These are phyloP conservation scores for Leptosphaerulina australis DNA, from an alignment of 2,329 filamentous ascomycete species.

Conservation along the genomic window DNA sequence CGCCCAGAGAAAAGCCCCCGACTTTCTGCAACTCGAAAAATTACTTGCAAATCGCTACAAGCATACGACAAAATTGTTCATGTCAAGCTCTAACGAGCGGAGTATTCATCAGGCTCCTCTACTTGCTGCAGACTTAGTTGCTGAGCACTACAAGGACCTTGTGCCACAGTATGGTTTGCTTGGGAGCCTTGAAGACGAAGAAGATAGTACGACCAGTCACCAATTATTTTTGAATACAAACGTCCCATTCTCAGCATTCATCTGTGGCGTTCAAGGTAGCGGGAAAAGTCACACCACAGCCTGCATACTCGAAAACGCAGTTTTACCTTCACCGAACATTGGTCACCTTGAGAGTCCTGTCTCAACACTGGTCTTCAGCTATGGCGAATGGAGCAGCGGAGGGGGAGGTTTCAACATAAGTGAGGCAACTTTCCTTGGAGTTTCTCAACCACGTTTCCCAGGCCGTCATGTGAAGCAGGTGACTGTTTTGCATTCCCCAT, in stretches of 20 bases:
- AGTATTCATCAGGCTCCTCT: slow-evolving; percentile 22
- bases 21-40: slow-evolving; percentile 1
- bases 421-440: slow-evolving; percentile 63
- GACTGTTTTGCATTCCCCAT: slow-evolving; percentile 32
- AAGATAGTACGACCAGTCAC: neutral
- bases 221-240: slow-evolving; percentile 60
- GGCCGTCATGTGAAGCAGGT: slow-evolving; percentile 25
- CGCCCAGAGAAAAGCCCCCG: neutral
- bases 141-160: slow-evolving; percentile 14
- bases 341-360: slow-evolving; percentile 59
- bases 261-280: slow-evolving; percentile 67
- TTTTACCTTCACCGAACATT: slow-evolving; percentile 53
- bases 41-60: neutral
- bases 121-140: slow-evolving; percentile 1
- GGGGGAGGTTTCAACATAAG: slow-evolving; percentile 58
- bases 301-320: slow-evolving; percentile 56
- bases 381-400: slow-evolving; percentile 53
- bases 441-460: slow-evolving; percentile 20
- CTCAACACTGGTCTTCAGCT: slow-evolving; percentile 65
- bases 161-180: slow-evolving; percentile 25
- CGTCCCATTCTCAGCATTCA: slow-evolving; percentile 63
- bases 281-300: slow-evolving; percentile 67
- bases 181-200: neutral
- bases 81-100: neutral
- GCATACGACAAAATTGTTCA: no score